Base-by-base conservation (phyloP, 768 basidiomycete genomes). In the Tylopilus intermedius region DNA sequence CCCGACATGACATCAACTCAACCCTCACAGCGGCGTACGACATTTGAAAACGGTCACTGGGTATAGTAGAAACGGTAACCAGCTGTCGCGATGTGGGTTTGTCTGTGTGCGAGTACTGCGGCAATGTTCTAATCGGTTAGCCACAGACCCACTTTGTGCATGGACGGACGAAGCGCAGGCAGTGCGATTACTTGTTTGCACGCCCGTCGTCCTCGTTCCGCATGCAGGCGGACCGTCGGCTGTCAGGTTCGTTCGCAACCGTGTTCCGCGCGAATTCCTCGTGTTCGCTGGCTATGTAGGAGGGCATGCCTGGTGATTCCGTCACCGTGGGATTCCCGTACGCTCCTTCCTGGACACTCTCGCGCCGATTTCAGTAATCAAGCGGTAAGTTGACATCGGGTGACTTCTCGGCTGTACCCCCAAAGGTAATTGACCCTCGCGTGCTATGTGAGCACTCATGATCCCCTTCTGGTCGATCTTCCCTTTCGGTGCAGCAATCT, bases 401-500 rank as follows among this genome's bases (percentile, higher is more conserved):
- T 47, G 11, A 32, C 39, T 55, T 48, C 48, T 56, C 64, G 59
- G 59, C 54, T 59, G 43, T 51, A 42, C 37, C 55, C 5, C 55
- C 42, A 27, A 55, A 55, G 55, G 59, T 45, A 67, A 59, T 61
- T 37, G 33, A 40, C 53, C 66, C 55, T 54, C 55, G 54, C 57
- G 39, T 43, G 39, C 51, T 49, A 52, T 55, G 33, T 50, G 57
- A 50, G 43, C 38, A 47, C 67, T 49, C 52, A 50, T 51, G 47
- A 68, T 68, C 67, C 58, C 58, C 67, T 64, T 68, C 58, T 47
- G 55, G 57, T 58, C 59, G 62, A 70, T 66, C 59, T 61, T 55
- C 48, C 44, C 32, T 56, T 54, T 32, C 37, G 30, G 61, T 54
- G 64, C 55, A 57, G 61, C 58, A 63, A 57, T 57, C 33, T 43